Evolutionary conservation across 228 moss, liverwort and hornwort species (phyloP), one percentile per base, ranked within the genome.

Genomic region (Sphagnum fallax): DNA sequence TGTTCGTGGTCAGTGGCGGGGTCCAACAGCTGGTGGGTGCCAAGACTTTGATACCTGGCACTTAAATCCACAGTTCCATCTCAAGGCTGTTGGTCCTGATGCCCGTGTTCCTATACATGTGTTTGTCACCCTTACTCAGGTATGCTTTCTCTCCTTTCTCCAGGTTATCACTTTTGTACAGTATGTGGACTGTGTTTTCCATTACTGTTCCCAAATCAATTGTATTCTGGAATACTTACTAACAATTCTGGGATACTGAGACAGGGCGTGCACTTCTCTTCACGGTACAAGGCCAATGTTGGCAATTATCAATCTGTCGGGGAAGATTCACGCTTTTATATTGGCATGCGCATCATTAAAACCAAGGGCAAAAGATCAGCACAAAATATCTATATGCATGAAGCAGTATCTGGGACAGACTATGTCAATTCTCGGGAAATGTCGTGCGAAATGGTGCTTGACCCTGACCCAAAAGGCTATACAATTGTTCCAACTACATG

Each of bases 11-110:
- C 98, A 98, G 65, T 98, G 98, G 98, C 88, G 93, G 65, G 85
- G 89, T 75, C 78, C 98, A 53, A 87, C 90, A 73, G 98, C 98
- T 67, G 98, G 98, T 71, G 98, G 98, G 75, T 98, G 98, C 75
- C 98, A 98, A 78, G 93, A 98, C 62, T 98, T 85, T 73, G 93
- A 98, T 57, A 90, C 93, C 53, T 98, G 98, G 98, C 92, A 98
- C 71, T 80, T 90, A 4, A 98, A 98, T 74, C 98, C 98, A 68
- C 98, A 98, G 72, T 98, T 93, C 60, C 93, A 87, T 74, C 77
- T 98, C 51, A 93, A 89, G 82, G 98, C 93, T 63, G 87, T 98
- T 51, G 98, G 98, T 63, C 67, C 86, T 14, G 93, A 98, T 84
- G 89, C 93, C 48, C 90, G 98, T 32, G 83, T 83, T 57, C 98